A percentile compares a stretch with the other conserved stretches of the same genome.
Conservation (phyloP, 179 eudicot genomes). For the Nepenthes alata region DNA sequence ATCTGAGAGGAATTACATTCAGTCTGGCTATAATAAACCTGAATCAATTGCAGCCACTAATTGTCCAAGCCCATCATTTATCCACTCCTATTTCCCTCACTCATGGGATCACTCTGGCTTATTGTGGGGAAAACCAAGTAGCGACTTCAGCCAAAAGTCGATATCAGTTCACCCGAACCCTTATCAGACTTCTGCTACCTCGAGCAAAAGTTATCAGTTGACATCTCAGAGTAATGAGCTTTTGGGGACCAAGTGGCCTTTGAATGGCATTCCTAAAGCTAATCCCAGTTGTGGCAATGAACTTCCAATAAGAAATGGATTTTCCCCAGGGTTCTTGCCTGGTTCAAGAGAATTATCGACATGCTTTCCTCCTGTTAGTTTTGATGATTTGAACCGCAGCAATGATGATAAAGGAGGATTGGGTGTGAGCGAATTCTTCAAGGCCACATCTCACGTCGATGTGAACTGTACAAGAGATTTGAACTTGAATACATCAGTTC, state of each 20-base stretch:
- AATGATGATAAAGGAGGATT: conserved; percentile 23
- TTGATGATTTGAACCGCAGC: conserved; percentile 28
- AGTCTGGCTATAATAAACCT: conserved; percentile 19
- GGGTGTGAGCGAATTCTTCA: conserved; percentile 27
- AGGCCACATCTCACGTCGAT: conserved; percentile 18
- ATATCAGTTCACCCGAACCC: conserved; percentile 26
- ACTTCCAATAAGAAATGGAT: conserved; percentile 30
- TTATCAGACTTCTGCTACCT: conserved; percentile 21
- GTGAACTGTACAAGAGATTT: conserved; percentile 31
- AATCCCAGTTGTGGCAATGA: conserved; percentile 21
- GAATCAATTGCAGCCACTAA: conserved; percentile 26
- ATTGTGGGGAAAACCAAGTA: conserved; percentile 30
- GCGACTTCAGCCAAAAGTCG: conserved; percentile 27
- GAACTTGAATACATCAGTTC: conserved; percentile 45
- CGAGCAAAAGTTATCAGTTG: conserved; percentile 26
- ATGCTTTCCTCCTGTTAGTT: conserved; percentile 23
- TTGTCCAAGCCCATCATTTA: conserved; percentile 20
- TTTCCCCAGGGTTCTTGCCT: conserved; percentile 42
- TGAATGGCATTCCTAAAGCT: conserved; percentile 25
- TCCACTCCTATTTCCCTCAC: conserved; percentile 24
- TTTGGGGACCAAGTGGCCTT: conserved; percentile 33
- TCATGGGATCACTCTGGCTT: conserved; percentile 34
- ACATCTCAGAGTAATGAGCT: conserved; percentile 27
- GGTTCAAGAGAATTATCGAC: conserved; percentile 22
- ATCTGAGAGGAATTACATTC: conserved; percentile 19